These are phyloP conservation scores for Paratrimastix pyriformis DNA, from an alignment of 78 protist species.

Conservation along the genomic window DNA sequence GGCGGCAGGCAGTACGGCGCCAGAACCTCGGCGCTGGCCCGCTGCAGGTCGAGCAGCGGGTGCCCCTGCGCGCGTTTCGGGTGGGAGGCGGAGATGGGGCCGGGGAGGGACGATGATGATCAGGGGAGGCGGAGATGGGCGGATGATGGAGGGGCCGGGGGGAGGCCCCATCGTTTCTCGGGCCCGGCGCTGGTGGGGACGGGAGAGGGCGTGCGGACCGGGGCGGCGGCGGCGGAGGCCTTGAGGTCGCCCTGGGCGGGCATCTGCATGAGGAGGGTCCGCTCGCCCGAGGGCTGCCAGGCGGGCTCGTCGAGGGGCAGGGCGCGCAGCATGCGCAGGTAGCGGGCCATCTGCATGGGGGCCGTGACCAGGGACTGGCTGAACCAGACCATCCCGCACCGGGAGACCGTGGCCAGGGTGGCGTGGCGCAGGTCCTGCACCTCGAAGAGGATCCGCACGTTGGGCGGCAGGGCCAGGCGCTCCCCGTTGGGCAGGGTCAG, in stretches of 20 bases:
- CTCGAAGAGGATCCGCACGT: slow-evolving; percentile 88
- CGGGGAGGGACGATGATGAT: too few relatives aligned
- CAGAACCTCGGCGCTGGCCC: slow-evolving; percentile 41
- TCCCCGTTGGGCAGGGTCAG: slow-evolving; percentile 97
- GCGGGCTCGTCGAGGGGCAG: slow-evolving; percentile 2
- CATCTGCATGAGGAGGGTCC: too few relatives aligned
- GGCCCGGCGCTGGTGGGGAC: too few relatives aligned
- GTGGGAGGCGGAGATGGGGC: too few relatives aligned
- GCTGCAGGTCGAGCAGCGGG: slow-evolving; percentile 24
- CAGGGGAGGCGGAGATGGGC: too few relatives aligned
- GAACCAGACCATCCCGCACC: slow-evolving; percentile 99
- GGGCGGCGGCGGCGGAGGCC: too few relatives aligned
- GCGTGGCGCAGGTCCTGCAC: slow-evolving; percentile 81
- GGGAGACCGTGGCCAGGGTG: slow-evolving; percentile 93
- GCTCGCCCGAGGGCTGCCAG: too few relatives aligned
- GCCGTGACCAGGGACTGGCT: slow-evolving; percentile 36
- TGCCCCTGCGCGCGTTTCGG: too few relatives aligned
- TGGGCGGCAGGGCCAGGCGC: slow-evolving; percentile 80
- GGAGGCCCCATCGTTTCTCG: too few relatives aligned
- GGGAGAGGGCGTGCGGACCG: too few relatives aligned
- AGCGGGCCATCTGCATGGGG: neutral
- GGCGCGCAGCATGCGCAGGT: neutral
- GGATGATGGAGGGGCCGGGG: too few relatives aligned
- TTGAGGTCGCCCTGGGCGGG: too few relatives aligned
- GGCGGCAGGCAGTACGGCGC: slow-evolving; percentile 36